A percentile compares a stretch with the other conserved stretches of the same genome.
Conservation (phyloP, 2,329 filamentous ascomycete genomes). For the Colletotrichum kahawae region DNA sequence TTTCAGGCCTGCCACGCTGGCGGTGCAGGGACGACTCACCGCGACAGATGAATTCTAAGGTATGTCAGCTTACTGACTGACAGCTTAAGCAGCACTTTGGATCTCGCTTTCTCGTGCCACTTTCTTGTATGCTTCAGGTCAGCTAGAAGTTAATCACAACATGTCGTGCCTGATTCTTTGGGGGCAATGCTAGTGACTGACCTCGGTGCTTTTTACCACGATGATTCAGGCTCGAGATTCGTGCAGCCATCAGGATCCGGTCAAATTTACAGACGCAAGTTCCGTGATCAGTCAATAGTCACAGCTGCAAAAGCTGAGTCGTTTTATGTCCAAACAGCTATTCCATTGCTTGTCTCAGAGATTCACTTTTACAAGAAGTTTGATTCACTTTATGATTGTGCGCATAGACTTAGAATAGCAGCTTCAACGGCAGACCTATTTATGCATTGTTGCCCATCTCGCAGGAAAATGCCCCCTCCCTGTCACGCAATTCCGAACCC, state of each 20-base stretch:
- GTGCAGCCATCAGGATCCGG: rapidly evolving
- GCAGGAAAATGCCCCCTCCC: not conserved
- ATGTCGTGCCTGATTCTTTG: not conserved
- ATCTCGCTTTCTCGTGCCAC: not conserved
- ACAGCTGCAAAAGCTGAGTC: not conserved
- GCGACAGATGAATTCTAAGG: too few species aligned
- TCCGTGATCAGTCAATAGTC: not conserved
- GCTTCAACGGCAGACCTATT: not conserved
- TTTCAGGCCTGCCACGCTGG: not conserved
- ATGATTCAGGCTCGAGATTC: not conserved
- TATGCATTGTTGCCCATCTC: not conserved
- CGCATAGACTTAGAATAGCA: rapidly evolving
- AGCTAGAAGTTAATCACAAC: not conserved
- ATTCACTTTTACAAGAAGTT: not conserved
- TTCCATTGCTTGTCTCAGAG: not conserved
- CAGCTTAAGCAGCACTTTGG: not conserved
- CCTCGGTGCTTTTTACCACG: not conserved
- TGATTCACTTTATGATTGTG: not conserved
- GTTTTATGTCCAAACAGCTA: not conserved
- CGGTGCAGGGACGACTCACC: not conserved
- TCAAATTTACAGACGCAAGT: not conserved
- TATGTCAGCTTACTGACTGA: not conserved
- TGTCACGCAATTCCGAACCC: not conserved
- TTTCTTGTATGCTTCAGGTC: rapidly evolving
- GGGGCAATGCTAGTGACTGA: not conserved